Percentiles rank a stretch among this genome's conserved stretches.
Evolutionary conservation across 1,139 yeast genomes (phyloP).

Genomic region (Groenewaldozyma sp.): DNA sequence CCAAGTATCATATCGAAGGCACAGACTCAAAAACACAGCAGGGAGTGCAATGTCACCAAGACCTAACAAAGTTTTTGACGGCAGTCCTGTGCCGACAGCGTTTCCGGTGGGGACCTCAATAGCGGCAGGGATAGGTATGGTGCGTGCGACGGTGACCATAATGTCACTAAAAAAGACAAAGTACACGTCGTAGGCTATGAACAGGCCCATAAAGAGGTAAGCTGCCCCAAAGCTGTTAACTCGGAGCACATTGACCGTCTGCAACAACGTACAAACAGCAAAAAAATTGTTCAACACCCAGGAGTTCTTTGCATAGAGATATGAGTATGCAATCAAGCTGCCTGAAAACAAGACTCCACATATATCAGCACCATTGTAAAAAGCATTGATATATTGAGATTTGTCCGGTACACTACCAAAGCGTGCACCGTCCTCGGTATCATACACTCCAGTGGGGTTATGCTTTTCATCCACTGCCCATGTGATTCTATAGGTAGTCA

Average conservation of each 20-base stretch:
- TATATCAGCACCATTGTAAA: conserved; percentile 8
- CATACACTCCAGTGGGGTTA: conserved; percentile 1
- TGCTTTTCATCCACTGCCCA: not conserved
- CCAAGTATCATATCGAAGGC: conserved; percentile 43
- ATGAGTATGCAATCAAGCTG: conserved; percentile 18
- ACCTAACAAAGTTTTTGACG: conserved; percentile 37
- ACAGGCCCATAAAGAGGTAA: conserved; percentile 36
- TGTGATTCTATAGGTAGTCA: not conserved
- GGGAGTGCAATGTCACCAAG: conserved; percentile 57
- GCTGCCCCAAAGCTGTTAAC: conserved; percentile 38
- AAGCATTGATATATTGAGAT: conserved; percentile 1
- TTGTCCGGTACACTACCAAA: not conserved
- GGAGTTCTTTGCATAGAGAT: conserved; percentile 13
- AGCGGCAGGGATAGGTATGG: conserved; percentile 23
- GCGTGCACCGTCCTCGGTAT: not conserved
- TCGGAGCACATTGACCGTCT: conserved; percentile 18
- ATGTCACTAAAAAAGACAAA: conserved; percentile 57
- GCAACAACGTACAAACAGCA: conserved; percentile 12
- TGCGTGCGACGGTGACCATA: conserved; percentile 55
- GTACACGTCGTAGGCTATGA: conserved; percentile 54
- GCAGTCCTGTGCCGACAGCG: conserved; percentile 25
- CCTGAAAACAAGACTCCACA: conserved; percentile 9
- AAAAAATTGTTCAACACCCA: conserved; percentile 29
- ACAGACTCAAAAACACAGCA: conserved; percentile 41
- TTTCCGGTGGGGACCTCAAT: conserved; percentile 23